These are phyloP conservation scores for Sungouiella blattae DNA, from an alignment of 805 yeast species.

Conservation along the genomic window DNA sequence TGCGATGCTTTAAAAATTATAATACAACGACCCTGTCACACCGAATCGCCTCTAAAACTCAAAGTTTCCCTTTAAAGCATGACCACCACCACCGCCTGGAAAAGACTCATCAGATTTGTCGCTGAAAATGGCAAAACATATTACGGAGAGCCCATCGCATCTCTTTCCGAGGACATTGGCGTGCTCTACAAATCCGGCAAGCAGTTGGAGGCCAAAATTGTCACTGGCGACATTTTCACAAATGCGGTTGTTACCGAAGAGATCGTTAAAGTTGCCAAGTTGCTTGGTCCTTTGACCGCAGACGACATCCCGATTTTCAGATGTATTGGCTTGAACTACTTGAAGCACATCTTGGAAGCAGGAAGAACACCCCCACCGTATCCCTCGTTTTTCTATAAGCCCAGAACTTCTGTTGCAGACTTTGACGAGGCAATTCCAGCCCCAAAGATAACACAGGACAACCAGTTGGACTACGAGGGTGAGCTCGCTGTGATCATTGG, in stretches of 20 bases:
- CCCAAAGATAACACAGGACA: constrained; percentile 36
- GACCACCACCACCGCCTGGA: background rate
- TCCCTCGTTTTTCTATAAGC: constrained; percentile 52
- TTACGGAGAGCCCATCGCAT: constrained; percentile 48
- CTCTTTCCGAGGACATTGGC: constrained; percentile 28
- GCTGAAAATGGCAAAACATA: constrained; percentile 41
- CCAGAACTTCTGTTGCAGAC: constrained; percentile 42
- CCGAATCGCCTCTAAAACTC: too few relatives aligned
- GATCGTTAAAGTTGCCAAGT: constrained; percentile 12
- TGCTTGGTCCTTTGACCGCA: constrained; percentile 13
- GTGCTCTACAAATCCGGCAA: constrained; percentile 21
- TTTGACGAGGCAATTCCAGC: constrained; percentile 42
- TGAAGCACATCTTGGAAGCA: constrained; percentile 40
- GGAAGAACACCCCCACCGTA: constrained; percentile 40
- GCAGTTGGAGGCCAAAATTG: constrained; percentile 38
- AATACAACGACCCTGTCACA: too few relatives aligned
- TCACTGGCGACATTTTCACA: constrained; percentile 46
- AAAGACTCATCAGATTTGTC: constrained; percentile 43
- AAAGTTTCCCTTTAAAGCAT: too few relatives aligned
- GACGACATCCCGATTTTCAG: constrained; percentile 32
- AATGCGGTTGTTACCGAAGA: constrained; percentile 34
- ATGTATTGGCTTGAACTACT: constrained; percentile 51
- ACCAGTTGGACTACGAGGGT: constrained; percentile 49
- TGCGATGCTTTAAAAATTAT: too few relatives aligned
- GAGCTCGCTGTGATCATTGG: constrained; percentile 56